Percentiles rank a stretch among this genome's conserved stretches.
phyloP scores from a whole-genome alignment of 2,329 filamentous ascomycete species.

The Biscogniauxia marginata region DNA sequence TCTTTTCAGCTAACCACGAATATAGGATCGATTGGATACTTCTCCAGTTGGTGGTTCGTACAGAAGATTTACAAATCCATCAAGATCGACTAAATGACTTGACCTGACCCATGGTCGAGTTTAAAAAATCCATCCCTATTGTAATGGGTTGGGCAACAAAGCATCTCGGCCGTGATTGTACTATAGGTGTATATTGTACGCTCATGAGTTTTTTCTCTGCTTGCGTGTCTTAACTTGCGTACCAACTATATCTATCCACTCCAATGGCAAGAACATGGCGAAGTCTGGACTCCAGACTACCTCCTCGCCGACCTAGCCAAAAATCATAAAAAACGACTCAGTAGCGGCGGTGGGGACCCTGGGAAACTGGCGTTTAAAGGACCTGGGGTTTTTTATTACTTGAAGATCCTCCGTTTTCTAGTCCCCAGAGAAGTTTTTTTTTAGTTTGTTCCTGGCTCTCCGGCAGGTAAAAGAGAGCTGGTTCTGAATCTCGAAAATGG shows the following conservation, averaged over 20 bases:
- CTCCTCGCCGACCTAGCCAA: neutral
- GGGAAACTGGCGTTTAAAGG: neutral
- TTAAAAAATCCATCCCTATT: neutral
- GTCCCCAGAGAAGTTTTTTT: too few relatives aligned
- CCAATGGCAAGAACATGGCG: neutral
- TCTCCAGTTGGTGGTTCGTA: conserved; percentile 91
- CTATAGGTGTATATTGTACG: neutral
- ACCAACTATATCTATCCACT: neutral
- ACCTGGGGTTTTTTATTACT: too few relatives aligned
- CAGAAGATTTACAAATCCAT: conserved; percentile 95
- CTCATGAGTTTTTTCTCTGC: neutral
- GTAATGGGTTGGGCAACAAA: neutral
- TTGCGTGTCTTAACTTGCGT: neutral
- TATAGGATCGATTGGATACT: conserved; percentile 89
- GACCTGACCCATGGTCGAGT: neutral
- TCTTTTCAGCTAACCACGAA: conserved; percentile 9
- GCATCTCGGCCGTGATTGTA: neutral
- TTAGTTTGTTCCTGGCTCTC: neutral
- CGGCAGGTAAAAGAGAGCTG: neutral
- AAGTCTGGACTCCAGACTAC: neutral
- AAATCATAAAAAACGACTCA: neutral
- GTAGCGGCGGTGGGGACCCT: neutral
- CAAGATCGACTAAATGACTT: conserved; percentile 75
- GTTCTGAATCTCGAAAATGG: neutral
- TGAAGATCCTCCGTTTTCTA: neutral